A percentile compares a stretch with the other conserved stretches of the same genome.
Evolutionary conservation across 305 asterid species (phyloP).

Genomic region (Salvia sclarea): DNA sequence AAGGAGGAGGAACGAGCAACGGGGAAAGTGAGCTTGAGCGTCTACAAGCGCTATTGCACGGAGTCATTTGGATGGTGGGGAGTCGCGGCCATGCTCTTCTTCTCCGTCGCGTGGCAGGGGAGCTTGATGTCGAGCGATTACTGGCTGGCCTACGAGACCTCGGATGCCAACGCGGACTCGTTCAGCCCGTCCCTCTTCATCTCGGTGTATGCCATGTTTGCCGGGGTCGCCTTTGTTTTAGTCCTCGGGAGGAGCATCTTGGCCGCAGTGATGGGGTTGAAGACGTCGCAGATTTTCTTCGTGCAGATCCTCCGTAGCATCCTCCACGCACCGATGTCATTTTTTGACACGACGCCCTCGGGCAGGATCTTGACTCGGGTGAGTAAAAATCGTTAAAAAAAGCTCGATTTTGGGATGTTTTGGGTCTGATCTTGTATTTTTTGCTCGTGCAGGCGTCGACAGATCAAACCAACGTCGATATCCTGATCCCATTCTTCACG

Average conservation of each 20-base stretch:
- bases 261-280: slow-evolving; percentile 72
- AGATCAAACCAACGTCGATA: slow-evolving; percentile 90
- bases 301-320: slow-evolving; percentile 72
- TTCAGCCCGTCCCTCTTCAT: slow-evolving; percentile 74
- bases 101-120: slow-evolving; percentile 77
- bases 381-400: slow-evolving; percentile 37
- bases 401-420: background rate
- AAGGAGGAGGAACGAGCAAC: slow-evolving; percentile 93
- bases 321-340: slow-evolving; percentile 95
- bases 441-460: slow-evolving; percentile 74
- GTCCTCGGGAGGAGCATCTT: slow-evolving; percentile 53
- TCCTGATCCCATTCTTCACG: slow-evolving; percentile 70
- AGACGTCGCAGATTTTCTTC: slow-evolving; percentile 88
- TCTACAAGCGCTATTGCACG: slow-evolving; percentile 76
- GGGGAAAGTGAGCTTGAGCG: slow-evolving; percentile 71
- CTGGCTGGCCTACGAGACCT: slow-evolving; percentile 91
- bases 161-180: slow-evolving; percentile 55
- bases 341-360: slow-evolving; percentile 97
- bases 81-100: slow-evolving; percentile 46
- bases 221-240: slow-evolving; percentile 47
- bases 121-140: slow-evolving; percentile 73
- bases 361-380: slow-evolving; percentile 97
- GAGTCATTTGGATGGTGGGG: slow-evolving; percentile 92
- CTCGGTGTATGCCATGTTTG: slow-evolving; percentile 56
- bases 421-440: background rate